phyloP scores from a whole-genome alignment of 2,329 filamentous ascomycete species.

The Penicillium frequentans region DNA sequence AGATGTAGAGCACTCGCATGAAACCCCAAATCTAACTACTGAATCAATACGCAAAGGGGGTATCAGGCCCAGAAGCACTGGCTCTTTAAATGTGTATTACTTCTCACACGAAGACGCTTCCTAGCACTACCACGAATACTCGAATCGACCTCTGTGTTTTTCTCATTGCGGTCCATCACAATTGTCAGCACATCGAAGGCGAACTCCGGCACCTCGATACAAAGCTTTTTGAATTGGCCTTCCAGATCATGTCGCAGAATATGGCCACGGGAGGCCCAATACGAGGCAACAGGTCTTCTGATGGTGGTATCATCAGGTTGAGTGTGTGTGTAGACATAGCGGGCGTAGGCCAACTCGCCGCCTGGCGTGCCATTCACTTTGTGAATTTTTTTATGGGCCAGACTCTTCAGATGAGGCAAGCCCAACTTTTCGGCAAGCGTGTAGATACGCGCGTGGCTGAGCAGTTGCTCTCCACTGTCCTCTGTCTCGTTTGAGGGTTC shows the following conservation, averaged over 20 bases:
- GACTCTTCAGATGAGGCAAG: conserved; percentile 65
- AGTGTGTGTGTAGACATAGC: conserved; percentile 84
- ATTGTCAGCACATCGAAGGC: conserved; percentile 83
- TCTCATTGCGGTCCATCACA: conserved; percentile 48
- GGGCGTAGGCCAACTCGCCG: conserved; percentile 88
- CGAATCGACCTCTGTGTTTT: conserved; percentile 37
- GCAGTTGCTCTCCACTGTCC: conserved; percentile 75
- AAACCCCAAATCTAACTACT: not conserved
- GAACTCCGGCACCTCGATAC: conserved; percentile 87
- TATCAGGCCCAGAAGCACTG: not conserved
- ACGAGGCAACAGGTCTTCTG: conserved; percentile 80
- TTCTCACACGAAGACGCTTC: conserved; percentile 35
- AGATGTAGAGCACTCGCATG: not conserved
- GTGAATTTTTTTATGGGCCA: conserved; percentile 88
- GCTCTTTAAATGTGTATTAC: not conserved
- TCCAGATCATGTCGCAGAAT: conserved; percentile 83
- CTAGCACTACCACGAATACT: conserved; percentile 37
- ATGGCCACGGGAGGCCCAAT: conserved; percentile 82
- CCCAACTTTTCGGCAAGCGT: conserved; percentile 80
- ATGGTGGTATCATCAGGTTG: conserved; percentile 67
- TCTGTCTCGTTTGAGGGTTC: conserved; percentile 66
- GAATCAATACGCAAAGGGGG: not conserved
- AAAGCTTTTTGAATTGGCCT: conserved; percentile 78
- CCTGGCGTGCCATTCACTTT: conserved; percentile 82
- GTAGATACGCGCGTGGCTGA: conserved; percentile 87